Evolutionary conservation across 768 basidiomycete species (phyloP).

Genomic region (Heimioporus sp.): DNA sequence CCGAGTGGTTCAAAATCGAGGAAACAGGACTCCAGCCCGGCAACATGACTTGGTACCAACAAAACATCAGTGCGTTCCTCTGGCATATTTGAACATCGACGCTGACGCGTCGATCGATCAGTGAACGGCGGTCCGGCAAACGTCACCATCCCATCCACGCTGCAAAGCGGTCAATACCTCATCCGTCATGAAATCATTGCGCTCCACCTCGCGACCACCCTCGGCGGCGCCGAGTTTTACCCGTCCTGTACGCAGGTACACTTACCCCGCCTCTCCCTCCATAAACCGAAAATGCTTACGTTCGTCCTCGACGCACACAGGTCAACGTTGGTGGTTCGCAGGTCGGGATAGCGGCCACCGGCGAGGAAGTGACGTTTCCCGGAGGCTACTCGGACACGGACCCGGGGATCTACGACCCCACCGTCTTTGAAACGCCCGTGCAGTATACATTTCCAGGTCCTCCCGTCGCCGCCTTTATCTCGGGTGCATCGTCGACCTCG

Average conservation of each 20-base stretch:
- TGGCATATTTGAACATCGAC: not conserved
- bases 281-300: not conserved
- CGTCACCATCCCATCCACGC: constrained; percentile 45
- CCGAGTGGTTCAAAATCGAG: constrained; percentile 75
- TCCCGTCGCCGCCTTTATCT: constrained; percentile 41
- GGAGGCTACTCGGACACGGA: constrained; percentile 72
- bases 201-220: constrained; percentile 57
- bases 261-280: constrained; percentile 1
- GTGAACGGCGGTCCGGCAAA: constrained; percentile 41
- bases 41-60: constrained; percentile 49
- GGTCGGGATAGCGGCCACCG: constrained; percentile 42
- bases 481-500: constrained; percentile 13
- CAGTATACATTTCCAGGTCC: constrained; percentile 55
- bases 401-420: constrained; percentile 65
- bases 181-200: constrained; percentile 80
- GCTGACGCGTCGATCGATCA: constrained; percentile 11
- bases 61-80: constrained; percentile 46
- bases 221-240: constrained; percentile 79
- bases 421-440: constrained; percentile 31
- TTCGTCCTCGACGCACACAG: constrained; percentile 25
- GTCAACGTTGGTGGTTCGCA: constrained; percentile 54
- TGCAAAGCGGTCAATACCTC: constrained; percentile 71
- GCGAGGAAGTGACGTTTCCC: constrained; percentile 62
- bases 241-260: constrained; percentile 57
- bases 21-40: constrained; percentile 44